Conservation (phyloP, 805 yeast genomes). For the Kazachstania viticola region DNA sequence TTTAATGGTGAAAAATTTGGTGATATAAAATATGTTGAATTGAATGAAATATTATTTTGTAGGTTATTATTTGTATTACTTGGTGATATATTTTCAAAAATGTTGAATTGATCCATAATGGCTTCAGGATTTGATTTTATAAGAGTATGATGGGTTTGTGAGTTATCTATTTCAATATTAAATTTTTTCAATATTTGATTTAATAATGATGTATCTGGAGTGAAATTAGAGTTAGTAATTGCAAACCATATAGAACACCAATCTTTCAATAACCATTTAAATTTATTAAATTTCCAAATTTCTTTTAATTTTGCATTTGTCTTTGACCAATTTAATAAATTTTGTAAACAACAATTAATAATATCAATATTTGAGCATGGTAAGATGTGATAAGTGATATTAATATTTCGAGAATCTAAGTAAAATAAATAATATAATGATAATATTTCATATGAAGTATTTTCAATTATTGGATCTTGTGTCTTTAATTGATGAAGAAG, state of each 20-base stretch:
- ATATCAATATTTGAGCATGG: slow-evolving; percentile 21
- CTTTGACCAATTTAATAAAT: slow-evolving; percentile 11
- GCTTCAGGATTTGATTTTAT: slow-evolving; percentile 15
- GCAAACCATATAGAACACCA: slow-evolving; percentile 19
- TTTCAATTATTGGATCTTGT: slow-evolving; percentile 5
- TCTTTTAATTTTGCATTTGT: not conserved
- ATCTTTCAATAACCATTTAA: slow-evolving; percentile 12
- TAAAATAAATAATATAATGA: slow-evolving; percentile 21
- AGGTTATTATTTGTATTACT: slow-evolving; percentile 1
- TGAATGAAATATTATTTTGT: not conserved
- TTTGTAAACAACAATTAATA: slow-evolving; percentile 15
- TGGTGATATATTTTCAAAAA: slow-evolving; percentile 9
- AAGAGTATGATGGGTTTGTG: slow-evolving; percentile 2
- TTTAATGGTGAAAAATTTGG: not conserved
- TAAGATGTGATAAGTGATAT: slow-evolving; percentile 9
- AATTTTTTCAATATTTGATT: slow-evolving; percentile 6
- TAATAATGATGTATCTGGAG: slow-evolving; percentile 8
- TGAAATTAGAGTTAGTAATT: slow-evolving; percentile 11
- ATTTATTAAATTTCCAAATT: slow-evolving; percentile 15
- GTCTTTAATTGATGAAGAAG: too few species aligned
- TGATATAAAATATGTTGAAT: slow-evolving; percentile 1
- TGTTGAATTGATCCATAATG: slow-evolving; percentile 21
- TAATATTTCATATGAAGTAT: slow-evolving; percentile 19
- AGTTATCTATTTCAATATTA: slow-evolving; percentile 1
- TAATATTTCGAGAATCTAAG: slow-evolving; percentile 8